phyloP scores from a whole-genome alignment of 495 filamentous ascomycete genomes.

The Lophium mytilinum region DNA sequence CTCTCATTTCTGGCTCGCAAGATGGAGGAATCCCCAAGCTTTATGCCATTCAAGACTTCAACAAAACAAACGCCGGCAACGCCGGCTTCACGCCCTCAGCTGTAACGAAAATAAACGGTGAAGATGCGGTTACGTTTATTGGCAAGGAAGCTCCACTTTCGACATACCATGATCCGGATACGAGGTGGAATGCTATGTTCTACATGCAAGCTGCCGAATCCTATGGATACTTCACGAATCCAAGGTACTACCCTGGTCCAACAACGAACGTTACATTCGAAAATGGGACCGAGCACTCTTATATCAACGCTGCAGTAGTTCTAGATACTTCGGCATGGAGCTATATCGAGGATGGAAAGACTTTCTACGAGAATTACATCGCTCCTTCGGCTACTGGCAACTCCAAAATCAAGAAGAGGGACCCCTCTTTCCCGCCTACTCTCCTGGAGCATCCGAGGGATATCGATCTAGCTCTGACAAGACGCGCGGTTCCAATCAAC shows the following conservation, averaged over 20 bases:
- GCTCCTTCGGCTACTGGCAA: not conserved
- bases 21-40: slow-evolving; percentile 22
- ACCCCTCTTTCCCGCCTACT: slow-evolving; percentile 8
- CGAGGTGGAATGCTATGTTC: slow-evolving; percentile 23
- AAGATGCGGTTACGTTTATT: slow-evolving; percentile 18
- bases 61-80: not conserved
- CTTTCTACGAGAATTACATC: slow-evolving; percentile 18
- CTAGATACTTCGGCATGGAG: slow-evolving; percentile 8
- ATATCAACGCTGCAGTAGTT: slow-evolving; percentile 14
- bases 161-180: slow-evolving; percentile 24
- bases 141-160: slow-evolving; percentile 8
- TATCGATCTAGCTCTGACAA: not conserved
- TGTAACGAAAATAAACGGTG: slow-evolving; percentile 15
- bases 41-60: slow-evolving; percentile 19
- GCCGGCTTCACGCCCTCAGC: slow-evolving; percentile 1
- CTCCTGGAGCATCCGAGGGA: slow-evolving; percentile 6
- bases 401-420: slow-evolving; percentile 10
- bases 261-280: slow-evolving; percentile 14
- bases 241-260: slow-evolving; percentile 20
- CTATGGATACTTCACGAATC: slow-evolving; percentile 18
- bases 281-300: slow-evolving; percentile 14
- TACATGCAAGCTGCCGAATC: slow-evolving; percentile 20
- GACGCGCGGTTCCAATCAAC: slow-evolving; percentile 3
- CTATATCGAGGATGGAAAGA: slow-evolving; percentile 6
- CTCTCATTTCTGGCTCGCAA: slow-evolving; percentile 16